Evolutionary conservation across 2,329 filamentous ascomycete species (phyloP), one percentile per base, ranked within the genome.

Genomic region (Pseudogymnoascus sp.): DNA sequence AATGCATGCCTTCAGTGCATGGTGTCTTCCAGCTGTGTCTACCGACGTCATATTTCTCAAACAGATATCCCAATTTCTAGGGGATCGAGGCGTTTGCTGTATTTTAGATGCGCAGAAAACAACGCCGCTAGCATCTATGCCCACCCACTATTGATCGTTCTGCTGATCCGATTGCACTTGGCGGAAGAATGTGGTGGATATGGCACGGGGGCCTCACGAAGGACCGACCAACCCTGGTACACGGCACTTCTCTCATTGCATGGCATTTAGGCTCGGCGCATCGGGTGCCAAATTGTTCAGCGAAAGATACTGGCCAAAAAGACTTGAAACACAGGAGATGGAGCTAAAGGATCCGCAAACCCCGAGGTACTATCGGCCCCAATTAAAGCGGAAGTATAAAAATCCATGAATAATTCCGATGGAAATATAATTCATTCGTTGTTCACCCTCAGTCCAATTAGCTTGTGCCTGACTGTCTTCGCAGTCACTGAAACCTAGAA

Each of bases 351-450:
- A 28, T 56, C n/a, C 10, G 28, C 26, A 56, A 53, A 3, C 14
- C 14, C 50, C 50, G 28, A 33, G 2, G 50, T 56, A 56, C 26
- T 33, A 56, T 33, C 50, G 28, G 50, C 8, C 50, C 50, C 10
- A 33, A 33, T 33, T 56, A 56, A 56, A 56, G 10, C 50, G 50
- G 50, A 56, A 56, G 26, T 56, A 33, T 56, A 56, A 33, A 53
- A 33, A 56, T 33, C 50, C 50, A 19, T 33, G 50, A 56, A 56
- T 56, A 33, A 56, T 56, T 53, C 3, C 5, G 19, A n/a, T 19
- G 50, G 33, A 56, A 56, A 19, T 56, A 56, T 56, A 33, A 19
- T 33, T 31, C n/a, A 8, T 2, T 19, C 7, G 19, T 56, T 33
- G 5, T 6, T 26, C 24, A 16, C 6, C 10, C 26, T 12, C 3